Conservation (phyloP, 2,329 filamentous ascomycete genomes). For the Diaporthe helianthi region DNA sequence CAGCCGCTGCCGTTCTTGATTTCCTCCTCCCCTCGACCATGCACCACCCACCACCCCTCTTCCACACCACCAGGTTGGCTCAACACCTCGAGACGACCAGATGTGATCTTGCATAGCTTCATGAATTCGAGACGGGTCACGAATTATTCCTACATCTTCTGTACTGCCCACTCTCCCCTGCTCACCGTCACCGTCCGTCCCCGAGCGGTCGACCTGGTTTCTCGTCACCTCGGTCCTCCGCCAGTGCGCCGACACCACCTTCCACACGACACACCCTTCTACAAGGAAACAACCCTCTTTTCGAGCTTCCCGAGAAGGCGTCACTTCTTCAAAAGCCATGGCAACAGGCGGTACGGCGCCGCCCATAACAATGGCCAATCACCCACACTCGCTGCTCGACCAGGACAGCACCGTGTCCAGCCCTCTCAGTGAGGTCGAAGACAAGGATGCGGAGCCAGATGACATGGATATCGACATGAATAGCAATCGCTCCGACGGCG, state of each 20-base stretch:
- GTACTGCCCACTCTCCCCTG: slow-evolving; percentile 1
- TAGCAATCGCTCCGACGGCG: slow-evolving; percentile 33
- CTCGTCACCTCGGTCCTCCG: slow-evolving; percentile 11
- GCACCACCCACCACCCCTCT: slow-evolving; percentile 20
- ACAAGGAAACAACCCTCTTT: background rate
- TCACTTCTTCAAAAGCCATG: slow-evolving; percentile 47
- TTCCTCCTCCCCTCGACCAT: slow-evolving; percentile 25
- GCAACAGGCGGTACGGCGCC: slow-evolving; percentile 57
- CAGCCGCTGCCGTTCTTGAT: slow-evolving; percentile 14
- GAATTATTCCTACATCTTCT: slow-evolving; percentile 14
- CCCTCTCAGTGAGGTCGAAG: slow-evolving; percentile 90
- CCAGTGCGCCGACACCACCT: slow-evolving; percentile 29
- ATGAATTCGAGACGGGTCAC: slow-evolving; percentile 23
- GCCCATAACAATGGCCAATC: slow-evolving; percentile 56
- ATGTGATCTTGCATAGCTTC: slow-evolving; percentile 30
- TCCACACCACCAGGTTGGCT: slow-evolving; percentile 20
- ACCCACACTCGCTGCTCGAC: slow-evolving; percentile 56
- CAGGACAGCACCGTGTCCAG: slow-evolving; percentile 80
- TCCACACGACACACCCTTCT: background rate
- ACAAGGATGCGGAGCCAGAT: slow-evolving; percentile 75
- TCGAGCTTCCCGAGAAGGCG: background rate
- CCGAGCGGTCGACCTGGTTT: slow-evolving; percentile 5
- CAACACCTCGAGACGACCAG: slow-evolving; percentile 16
- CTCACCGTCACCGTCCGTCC: slow-evolving; percentile 18
- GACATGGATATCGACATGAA: slow-evolving; percentile 57